A percentile compares a stretch with the other conserved stretches of the same genome.
phyloP scores from a whole-genome alignment of 805 yeast genomes.

The Zygotorulaspora florentina region DNA sequence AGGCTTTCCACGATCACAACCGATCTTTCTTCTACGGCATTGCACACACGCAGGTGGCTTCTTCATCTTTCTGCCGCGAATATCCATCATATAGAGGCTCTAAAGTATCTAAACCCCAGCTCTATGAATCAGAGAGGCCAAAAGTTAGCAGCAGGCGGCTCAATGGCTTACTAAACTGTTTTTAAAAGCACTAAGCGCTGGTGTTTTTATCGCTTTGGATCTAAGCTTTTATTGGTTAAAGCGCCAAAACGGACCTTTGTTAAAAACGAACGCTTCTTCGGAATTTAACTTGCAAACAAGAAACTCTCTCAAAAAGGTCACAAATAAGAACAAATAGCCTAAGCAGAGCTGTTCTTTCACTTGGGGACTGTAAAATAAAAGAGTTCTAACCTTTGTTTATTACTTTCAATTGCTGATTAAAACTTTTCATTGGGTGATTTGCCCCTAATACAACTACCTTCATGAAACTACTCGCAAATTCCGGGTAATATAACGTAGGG shows the following conservation, averaged over 20 bases:
- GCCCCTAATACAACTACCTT: constrained; percentile 1
- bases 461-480: neutral
- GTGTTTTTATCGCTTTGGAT: neutral
- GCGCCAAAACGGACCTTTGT: constrained; percentile 3
- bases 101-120: neutral
- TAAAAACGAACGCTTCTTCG: constrained; percentile 2
- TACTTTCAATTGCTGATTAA: neutral
- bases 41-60: constrained; percentile 33
- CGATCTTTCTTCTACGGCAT: constrained; percentile 35
- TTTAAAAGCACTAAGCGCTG: neutral
- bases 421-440: constrained; percentile 1
- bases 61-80: constrained; percentile 21
- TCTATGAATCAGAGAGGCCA: too few species aligned
- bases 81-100: constrained; percentile 13
- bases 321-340: neutral
- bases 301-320: neutral
- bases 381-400: neutral
- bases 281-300: neutral
- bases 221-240: neutral
- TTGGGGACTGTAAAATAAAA: neutral
- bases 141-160: too few species aligned
- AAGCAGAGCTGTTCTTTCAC: neutral
- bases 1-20: constrained; percentile 43
- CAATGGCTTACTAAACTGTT: too few species aligned
- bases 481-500: constrained; percentile 7